These are phyloP conservation scores for Histomonas meleagridis DNA, from an alignment of 208 protist species.

Conservation along the genomic window DNA sequence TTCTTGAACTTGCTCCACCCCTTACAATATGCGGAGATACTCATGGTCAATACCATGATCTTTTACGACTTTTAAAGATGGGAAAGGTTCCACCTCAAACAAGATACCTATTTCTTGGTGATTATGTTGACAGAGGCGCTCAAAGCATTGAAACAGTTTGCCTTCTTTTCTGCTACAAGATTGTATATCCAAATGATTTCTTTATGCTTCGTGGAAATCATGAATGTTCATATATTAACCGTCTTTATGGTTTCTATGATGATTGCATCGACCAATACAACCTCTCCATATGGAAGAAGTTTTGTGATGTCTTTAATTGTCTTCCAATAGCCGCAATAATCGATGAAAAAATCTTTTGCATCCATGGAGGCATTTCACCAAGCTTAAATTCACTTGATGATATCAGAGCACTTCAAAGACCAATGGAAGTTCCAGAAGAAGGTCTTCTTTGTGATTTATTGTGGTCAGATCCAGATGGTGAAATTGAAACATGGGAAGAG, in stretches of 20 bases:
- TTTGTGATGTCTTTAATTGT: constrained; percentile 96
- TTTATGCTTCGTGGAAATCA: constrained; percentile 91
- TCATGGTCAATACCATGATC: constrained; percentile 97
- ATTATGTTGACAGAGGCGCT: constrained; percentile 98
- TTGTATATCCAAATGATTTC: constrained; percentile 50
- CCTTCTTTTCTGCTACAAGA: constrained; percentile 80
- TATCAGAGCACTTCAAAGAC: constrained; percentile 79
- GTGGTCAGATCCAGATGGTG: constrained; percentile 92
- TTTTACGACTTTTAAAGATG: constrained; percentile 96
- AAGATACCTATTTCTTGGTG: constrained; percentile 96
- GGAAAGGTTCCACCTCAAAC: constrained; percentile 84
- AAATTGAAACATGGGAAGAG: constrained; percentile 80
- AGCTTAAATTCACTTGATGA: constrained; percentile 83
- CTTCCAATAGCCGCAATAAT: constrained; percentile 92
- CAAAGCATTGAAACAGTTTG: constrained; percentile 91
- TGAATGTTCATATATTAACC: constrained; percentile 87
- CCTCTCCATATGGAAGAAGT: constrained; percentile 92
- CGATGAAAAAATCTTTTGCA: constrained; percentile 98
- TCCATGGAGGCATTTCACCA: constrained; percentile 86
- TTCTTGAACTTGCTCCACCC: constrained; percentile 60
- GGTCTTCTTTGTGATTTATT: constrained; percentile 94
- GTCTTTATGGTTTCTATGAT: constrained; percentile 97
- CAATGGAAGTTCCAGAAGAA: constrained; percentile 67
- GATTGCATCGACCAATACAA: constrained; percentile 94
- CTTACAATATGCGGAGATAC: constrained; percentile 76